Conservation (phyloP, 768 basidiomycete species). For the Suillus americanus region DNA sequence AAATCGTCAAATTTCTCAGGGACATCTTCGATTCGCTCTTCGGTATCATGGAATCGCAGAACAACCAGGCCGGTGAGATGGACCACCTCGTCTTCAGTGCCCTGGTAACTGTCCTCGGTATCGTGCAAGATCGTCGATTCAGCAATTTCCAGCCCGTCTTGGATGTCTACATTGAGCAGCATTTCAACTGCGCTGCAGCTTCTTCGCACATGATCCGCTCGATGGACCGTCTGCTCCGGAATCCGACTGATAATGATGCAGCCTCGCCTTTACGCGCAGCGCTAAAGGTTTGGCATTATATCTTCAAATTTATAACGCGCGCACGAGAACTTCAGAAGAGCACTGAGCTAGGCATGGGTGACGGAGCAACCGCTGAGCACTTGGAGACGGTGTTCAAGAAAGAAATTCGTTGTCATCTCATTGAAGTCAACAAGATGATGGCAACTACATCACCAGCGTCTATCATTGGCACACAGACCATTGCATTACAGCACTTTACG, state of each 20-base stretch:
- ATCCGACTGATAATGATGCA: slow-evolving; percentile 69
- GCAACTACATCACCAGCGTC: slow-evolving; percentile 68
- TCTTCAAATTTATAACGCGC: slow-evolving; percentile 93
- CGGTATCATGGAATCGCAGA: slow-evolving; percentile 74
- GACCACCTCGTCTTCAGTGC: slow-evolving; percentile 88
- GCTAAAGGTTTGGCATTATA: slow-evolving; percentile 95
- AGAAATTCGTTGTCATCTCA: slow-evolving; percentile 75
- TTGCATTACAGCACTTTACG: slow-evolving; percentile 91
- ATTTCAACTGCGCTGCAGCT: slow-evolving; percentile 80
- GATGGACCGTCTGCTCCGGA: slow-evolving; percentile 78
- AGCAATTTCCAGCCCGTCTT: slow-evolving; percentile 93
- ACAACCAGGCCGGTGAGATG: slow-evolving; percentile 75
- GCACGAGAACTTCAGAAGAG: slow-evolving; percentile 85
- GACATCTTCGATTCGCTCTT: slow-evolving; percentile 94
- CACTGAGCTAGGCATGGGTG: slow-evolving; percentile 76
- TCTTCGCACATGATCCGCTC: slow-evolving; percentile 84
- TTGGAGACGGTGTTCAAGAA: slow-evolving; percentile 82
- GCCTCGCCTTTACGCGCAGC: slow-evolving; percentile 83
- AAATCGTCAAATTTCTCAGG: slow-evolving; percentile 90
- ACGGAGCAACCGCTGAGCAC: slow-evolving; percentile 82
- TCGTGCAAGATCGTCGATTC: slow-evolving; percentile 92
- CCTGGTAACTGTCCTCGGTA: slow-evolving; percentile 87
- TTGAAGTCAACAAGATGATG: slow-evolving; percentile 90
- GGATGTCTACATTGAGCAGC: slow-evolving; percentile 89
- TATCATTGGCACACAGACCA: slow-evolving; percentile 96